Conservation (phyloP, 345 rosid species). For the Mangifera indica region DNA sequence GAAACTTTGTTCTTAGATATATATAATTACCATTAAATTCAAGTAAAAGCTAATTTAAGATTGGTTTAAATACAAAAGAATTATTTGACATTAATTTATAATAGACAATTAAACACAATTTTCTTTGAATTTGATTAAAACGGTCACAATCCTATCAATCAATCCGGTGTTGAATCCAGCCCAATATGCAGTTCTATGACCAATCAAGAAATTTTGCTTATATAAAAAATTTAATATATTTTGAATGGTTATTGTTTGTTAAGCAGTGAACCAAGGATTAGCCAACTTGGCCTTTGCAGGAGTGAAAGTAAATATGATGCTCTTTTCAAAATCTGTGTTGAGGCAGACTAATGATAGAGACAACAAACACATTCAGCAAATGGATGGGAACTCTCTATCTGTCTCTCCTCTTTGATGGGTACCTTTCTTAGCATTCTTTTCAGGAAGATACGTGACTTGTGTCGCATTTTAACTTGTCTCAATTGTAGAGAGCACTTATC, state of each 20-base stretch:
- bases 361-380: constrained; percentile 30
- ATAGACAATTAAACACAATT: too few species aligned
- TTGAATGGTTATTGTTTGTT: background rate
- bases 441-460: constrained; percentile 41
- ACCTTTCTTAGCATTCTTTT: constrained; percentile 39
- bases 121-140: too few species aligned
- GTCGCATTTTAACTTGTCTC: constrained; percentile 25
- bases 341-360: constrained; percentile 37
- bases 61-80: too few species aligned
- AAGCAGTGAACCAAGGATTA: constrained; percentile 29
- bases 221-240: too few species aligned
- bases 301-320: constrained; percentile 38
- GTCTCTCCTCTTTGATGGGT: constrained; percentile 39
- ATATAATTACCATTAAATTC: too few species aligned
- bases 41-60: too few species aligned
- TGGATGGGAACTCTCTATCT: constrained; percentile 38
- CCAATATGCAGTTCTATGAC: too few species aligned
- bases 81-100: too few species aligned
- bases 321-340: constrained; percentile 30
- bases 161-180: too few species aligned
- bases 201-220: too few species aligned
- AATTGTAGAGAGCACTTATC: background rate
- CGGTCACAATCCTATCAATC: too few species aligned
- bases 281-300: constrained; percentile 28
- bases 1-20: constrained; percentile 30